Evolutionary conservation across 495 filamentous ascomycete species (phyloP), one percentile per base, ranked within the genome.

Genomic region (Echria macrotheca): DNA sequence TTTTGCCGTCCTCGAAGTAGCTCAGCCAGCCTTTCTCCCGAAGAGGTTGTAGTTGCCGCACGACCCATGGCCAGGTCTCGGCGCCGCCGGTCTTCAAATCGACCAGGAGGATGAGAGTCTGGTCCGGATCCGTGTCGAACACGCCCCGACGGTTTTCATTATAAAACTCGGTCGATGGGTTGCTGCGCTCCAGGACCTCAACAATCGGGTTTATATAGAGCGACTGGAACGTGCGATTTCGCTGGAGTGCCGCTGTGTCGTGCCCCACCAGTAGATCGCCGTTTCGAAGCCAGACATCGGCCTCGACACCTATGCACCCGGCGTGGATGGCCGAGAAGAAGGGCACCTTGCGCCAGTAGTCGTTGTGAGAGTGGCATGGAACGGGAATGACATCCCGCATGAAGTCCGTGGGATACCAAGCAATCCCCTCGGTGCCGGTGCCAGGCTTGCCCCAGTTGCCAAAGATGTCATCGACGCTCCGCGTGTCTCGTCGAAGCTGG

Each of bases 271-370:
- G 69, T 14, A 85, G 63, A 9, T 86, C 83, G 11, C 78, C 71
- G 36, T 85, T 77, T 49, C 82, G 81, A 15, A 89, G 75, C 89
- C 88, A 96, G 17, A 96, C 82, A 64, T 96, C 91, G 2, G 88
- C 89, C 68, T 96, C 91, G 15, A 89, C 80, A 2, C 91, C 87
- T 32, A 77, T 81, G 58, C 81, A 83, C 12, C 85, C 73, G 26
- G 78, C 83, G 24, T 74, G 71, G 7, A 89, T 63, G 2, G 83
- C 83, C 3, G 79, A 81, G 60, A 74, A 76, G 6, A 77, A 54
- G n/a, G 91, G 91, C 3, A 88, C 76, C 9, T 73, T 75, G 5
- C 89, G 84, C 83, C 82, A 95, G 67, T 95, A 95, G 69, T 96
- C 90, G 60, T 96, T 96, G 65, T 96, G 90, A 0, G 87, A 91